These are phyloP conservation scores for Magnusiomyces ingens DNA, from an alignment of 1,139 yeast genomes.

Conservation along the genomic window DNA sequence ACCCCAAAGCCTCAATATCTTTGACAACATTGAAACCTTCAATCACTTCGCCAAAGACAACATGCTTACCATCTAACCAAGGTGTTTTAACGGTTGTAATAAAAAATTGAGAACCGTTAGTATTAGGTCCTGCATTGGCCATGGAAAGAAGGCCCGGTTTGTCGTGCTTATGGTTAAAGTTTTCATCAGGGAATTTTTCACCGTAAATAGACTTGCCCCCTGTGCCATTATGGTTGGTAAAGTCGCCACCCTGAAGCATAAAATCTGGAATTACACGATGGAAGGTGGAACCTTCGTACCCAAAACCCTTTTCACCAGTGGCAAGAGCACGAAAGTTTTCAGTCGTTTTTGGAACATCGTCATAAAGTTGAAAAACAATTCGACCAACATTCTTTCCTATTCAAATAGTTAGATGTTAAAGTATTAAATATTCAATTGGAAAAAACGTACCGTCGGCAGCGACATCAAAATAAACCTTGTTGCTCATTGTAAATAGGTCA, in stretches of 20 bases:
- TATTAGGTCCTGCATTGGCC: constrained; percentile 99
- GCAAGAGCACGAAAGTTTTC: constrained; percentile 96
- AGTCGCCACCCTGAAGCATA: constrained; percentile 99
- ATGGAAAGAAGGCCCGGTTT: constrained; percentile 93
- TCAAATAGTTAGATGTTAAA: background rate
- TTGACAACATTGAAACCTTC: constrained; percentile 89
- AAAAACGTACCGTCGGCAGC: constrained; percentile 54
- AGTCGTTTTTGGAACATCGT: constrained; percentile 95
- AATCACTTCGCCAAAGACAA: constrained; percentile 93
- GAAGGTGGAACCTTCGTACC: constrained; percentile 87
- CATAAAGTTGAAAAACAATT: constrained; percentile 75
- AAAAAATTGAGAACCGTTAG: constrained; percentile 99
- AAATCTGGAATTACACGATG: constrained; percentile 98
- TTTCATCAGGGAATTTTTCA: constrained; percentile 90
- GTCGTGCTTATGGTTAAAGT: constrained; percentile 78
- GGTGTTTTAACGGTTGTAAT: constrained; percentile 93
- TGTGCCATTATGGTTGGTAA: constrained; percentile 67
- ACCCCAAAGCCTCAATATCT: constrained; percentile 83
- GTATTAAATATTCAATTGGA: background rate
- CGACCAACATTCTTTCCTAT: constrained; percentile 53
- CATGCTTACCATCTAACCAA: constrained; percentile 99
- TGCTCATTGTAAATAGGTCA: constrained; percentile 25
- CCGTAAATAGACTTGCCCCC: constrained; percentile 99
- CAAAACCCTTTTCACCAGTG: constrained; percentile 97
- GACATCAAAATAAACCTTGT: constrained; percentile 69